A percentile compares a stretch with the other conserved stretches of the same genome.
phyloP scores from a whole-genome alignment of 2,329 filamentous ascomycete genomes.

The Elsinoe australis region DNA sequence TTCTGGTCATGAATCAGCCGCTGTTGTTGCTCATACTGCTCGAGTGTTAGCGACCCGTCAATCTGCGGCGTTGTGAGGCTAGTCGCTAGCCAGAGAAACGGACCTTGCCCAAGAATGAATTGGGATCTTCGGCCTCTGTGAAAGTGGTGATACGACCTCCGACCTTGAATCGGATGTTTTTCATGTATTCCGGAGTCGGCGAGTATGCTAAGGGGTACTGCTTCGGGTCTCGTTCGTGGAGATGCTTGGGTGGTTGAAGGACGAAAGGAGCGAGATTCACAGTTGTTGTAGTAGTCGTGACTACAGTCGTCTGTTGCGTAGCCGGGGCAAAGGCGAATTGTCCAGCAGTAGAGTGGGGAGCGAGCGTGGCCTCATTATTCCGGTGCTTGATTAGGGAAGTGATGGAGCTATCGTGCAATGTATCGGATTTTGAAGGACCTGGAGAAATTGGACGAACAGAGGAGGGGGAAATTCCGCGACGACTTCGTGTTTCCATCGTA shows the following conservation, averaged over 20 bases:
- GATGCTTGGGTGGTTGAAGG: slow-evolving; percentile 62
- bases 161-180: slow-evolving; percentile 67
- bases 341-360: slow-evolving; percentile 41
- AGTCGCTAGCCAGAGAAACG: slow-evolving; percentile 19
- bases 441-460: slow-evolving; percentile 24
- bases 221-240: slow-evolving; percentile 71
- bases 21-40: slow-evolving; percentile 19
- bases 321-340: slow-evolving; percentile 56
- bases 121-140: slow-evolving; percentile 53
- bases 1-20: slow-evolving; percentile 15
- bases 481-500: slow-evolving; percentile 16
- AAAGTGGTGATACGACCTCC: slow-evolving; percentile 55
- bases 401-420: slow-evolving; percentile 16
- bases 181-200: slow-evolving; percentile 71
- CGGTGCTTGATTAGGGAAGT: slow-evolving; percentile 20
- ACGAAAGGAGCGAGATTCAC: slow-evolving; percentile 74
- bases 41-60: neutral
- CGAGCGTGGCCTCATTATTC: slow-evolving; percentile 7
- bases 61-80: no score
- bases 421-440: slow-evolving; percentile 19
- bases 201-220: slow-evolving; percentile 81
- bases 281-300: slow-evolving; percentile 85
- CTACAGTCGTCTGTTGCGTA: slow-evolving; percentile 62
- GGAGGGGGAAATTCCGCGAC: slow-evolving; percentile 14
- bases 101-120: slow-evolving; percentile 49